Percentiles rank a stretch among this genome's conserved stretches.
Evolutionary conservation across 2,329 filamentous ascomycete species (phyloP).

Genomic region (Neocucurbitaria cava): DNA sequence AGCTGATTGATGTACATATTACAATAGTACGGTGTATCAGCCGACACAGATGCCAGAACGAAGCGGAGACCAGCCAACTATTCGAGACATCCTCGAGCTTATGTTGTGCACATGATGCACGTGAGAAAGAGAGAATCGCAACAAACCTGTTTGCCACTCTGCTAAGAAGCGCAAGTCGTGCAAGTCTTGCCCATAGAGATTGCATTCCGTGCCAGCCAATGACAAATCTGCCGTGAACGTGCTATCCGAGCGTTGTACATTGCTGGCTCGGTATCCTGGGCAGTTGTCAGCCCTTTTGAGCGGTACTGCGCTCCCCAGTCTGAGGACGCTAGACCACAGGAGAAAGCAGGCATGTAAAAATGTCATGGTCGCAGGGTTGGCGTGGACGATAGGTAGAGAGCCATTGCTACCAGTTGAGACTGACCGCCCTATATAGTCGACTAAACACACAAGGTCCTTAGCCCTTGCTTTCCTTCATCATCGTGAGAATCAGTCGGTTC

Average conservation of each 20-base stretch:
- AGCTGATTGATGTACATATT: not conserved
- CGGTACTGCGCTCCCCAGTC: constrained; percentile 30
- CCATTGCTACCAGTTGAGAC: constrained; percentile 31
- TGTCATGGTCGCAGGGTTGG: constrained; percentile 33
- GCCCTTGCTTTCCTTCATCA: constrained; percentile 30
- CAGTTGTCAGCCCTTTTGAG: constrained; percentile 52
- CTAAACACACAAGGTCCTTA: constrained; percentile 31
- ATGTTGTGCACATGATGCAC: not conserved
- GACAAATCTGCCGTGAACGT: constrained; percentile 72
- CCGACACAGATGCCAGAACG: not conserved
- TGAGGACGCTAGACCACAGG: constrained; percentile 27
- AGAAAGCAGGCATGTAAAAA: constrained; percentile 30
- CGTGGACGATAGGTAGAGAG: constrained; percentile 21
- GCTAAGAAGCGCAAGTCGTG: constrained; percentile 62
- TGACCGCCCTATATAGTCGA: constrained; percentile 42
- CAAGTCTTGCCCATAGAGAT: constrained; percentile 65
- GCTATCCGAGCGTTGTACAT: constrained; percentile 59
- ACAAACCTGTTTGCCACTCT: constrained; percentile 65
- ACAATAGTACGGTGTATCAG: not conserved
- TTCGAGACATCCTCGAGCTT: not conserved
- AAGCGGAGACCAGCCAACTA: not conserved
- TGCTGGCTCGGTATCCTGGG: constrained; percentile 71
- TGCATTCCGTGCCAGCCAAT: constrained; percentile 71
- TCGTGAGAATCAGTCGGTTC: constrained; percentile 2
- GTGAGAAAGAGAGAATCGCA: not conserved